phyloP scores from a whole-genome alignment of 1,284 basidiomycete species.

The Boletus chippewaensis region DNA sequence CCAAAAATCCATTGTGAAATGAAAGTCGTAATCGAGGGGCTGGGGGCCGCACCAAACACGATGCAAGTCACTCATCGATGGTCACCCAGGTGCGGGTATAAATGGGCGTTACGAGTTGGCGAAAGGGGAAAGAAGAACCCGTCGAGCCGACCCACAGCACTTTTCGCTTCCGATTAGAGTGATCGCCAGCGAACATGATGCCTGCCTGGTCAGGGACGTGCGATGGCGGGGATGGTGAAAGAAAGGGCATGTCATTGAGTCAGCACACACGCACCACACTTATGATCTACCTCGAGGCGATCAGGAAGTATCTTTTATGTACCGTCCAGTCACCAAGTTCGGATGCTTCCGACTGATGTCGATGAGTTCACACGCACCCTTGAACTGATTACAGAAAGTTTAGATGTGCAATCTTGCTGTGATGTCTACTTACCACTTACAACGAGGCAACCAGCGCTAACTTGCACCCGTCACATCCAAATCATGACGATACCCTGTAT shows the following conservation, averaged over 20 bases:
- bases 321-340: not conserved
- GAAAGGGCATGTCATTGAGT: not conserved
- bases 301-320: slow-evolving; percentile 1
- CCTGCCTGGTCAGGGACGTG: too few species aligned
- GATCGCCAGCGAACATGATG: too few species aligned
- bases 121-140: slow-evolving; percentile 12
- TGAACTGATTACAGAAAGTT: too few species aligned
- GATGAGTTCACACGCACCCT: not conserved
- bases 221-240: not conserved
- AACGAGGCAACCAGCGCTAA: slow-evolving; percentile 1
- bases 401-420: too few species aligned
- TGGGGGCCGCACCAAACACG: slow-evolving; percentile 14
- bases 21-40: not conserved
- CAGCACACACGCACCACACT: too few species aligned
- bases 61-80: slow-evolving; percentile 11
- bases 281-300: slow-evolving; percentile 13
- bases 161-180: slow-evolving; percentile 1
- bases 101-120: slow-evolving; percentile 3
- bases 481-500: not conserved
- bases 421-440: not conserved
- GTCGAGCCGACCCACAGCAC: not conserved
- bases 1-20: too few species aligned
- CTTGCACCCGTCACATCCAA: not conserved
- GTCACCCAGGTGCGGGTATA: not conserved
- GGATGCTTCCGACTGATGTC: not conserved